Evolutionary conservation across 2,329 filamentous ascomycete species (phyloP), one percentile per base, ranked within the genome.

Genomic region (Arthrobotrys sinensis): DNA sequence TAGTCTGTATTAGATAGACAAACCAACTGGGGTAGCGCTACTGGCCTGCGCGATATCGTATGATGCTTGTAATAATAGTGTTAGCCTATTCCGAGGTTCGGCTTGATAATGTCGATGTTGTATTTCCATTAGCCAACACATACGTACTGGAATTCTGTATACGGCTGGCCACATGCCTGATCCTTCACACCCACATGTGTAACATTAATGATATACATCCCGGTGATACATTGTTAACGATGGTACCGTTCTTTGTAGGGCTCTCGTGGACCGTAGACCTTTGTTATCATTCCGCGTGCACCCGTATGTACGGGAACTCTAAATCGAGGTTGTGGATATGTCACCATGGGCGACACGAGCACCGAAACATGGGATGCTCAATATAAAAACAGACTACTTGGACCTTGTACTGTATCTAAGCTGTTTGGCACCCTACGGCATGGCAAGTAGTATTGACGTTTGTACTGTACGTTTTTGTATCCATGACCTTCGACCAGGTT

Each of bases 101-200:
- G 53, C 53, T 40, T 34, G 34, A 16, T n/a, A 6, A n/a, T 36
- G 11, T 60, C 12, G 19, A 53, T 55, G 64, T 68, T 68, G 64
- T 43, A 68, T 55, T 68, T 68, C 64, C 12, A 43, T 52, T 52
- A 53, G 34, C 64, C 64, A 68, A 68, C 64, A 68, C 64, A 68
- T 68, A 50, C 50, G 64, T 60, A 60, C 55, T 12, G 4, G 36
- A 43, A 60, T 60, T 8, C 55, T 19, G 21, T 28, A 60, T 43
- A 60, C n/a, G 55, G 34, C 11, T 6, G 55, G 34, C 11, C 19
- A 60, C 34, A 43, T 60, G 12, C 48, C 28, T 19, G 36, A 28
- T 40, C 53, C 7, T 40, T 4, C 21, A 16, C 19, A 43, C 36
- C 16, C 6, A n/a, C 52, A 34, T 60, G 36, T 60, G 21, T 40